Conservation (phyloP, 2,329 filamentous ascomycete genomes). For the Hypoxylon sp. region DNA sequence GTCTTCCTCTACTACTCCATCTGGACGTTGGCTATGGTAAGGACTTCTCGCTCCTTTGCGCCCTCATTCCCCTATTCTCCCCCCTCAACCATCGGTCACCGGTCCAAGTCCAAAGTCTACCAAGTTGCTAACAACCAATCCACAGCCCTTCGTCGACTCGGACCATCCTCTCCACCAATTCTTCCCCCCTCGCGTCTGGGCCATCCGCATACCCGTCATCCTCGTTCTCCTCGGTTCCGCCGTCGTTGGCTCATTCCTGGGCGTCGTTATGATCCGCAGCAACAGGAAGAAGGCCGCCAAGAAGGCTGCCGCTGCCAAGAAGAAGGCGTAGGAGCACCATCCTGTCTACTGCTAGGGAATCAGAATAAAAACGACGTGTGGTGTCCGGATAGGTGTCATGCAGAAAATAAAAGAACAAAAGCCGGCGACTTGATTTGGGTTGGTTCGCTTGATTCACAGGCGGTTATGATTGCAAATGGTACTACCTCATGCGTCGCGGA, state of each 20-base stretch:
- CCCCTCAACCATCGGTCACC: slow-evolving; percentile 8
- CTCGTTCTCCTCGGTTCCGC: slow-evolving; percentile 90
- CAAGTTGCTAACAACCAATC: too few species aligned
- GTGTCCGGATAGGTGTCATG: slow-evolving; percentile 2
- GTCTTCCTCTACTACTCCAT: slow-evolving; percentile 89
- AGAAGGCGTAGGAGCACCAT: slow-evolving; percentile 80
- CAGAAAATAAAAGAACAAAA: too few species aligned
- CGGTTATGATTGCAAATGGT: too few species aligned
- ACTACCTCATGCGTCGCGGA: too few species aligned
- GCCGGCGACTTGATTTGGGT: too few species aligned
- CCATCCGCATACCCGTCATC: slow-evolving; percentile 97
- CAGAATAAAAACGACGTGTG: too few species aligned
- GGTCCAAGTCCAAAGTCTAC: slow-evolving; percentile 21
- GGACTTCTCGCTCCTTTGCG: slow-evolving; percentile 35
- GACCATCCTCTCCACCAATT: slow-evolving; percentile 92
- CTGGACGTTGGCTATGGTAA: slow-evolving; percentile 97
- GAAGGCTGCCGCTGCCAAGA: slow-evolving; percentile 77
- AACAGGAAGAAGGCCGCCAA: slow-evolving; percentile 98
- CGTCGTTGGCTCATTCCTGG: slow-evolving; percentile 94
- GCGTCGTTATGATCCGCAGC: slow-evolving; percentile 98
- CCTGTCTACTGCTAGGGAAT: not conserved
- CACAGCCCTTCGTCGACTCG: slow-evolving; percentile 93
- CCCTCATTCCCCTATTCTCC: slow-evolving; percentile 9
- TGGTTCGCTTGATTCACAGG: too few species aligned
- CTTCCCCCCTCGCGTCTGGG: slow-evolving; percentile 98